Base-by-base conservation (phyloP, 2,329 filamentous ascomycete genomes). In the Pestalotiopsis sp. region DNA sequence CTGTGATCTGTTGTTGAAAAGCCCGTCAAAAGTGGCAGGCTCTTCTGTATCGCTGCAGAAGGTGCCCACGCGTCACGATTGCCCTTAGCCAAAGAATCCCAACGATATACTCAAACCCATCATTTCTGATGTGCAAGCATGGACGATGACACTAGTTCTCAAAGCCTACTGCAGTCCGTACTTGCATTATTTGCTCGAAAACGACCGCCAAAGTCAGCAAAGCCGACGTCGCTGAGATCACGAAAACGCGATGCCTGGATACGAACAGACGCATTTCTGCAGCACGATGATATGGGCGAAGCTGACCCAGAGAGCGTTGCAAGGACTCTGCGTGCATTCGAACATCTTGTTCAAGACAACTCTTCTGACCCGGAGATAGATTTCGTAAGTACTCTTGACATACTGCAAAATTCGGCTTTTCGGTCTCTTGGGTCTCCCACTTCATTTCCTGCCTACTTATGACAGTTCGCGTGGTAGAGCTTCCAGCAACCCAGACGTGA, bases 261-360 rank as follows among this genome's bases (percentile, higher is more conserved):
- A 56, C 72, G 71, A 62, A 73, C 73, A 67, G 72, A 73, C 69
- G 69, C 72, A 69, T 73, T 58, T 71, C 66, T 74, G 69, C 72
- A 73, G 68, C 70, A 67, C 64, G 71, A 73, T 71, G 66, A 70
- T 48, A 63, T 72, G 65, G 66, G 39, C 67, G 72, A 73, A 68
- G 55, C 57, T 62, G 71, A 73, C 68, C 70, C 72, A 30, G 70
- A 73, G 67, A 26, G 66, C 48, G 30, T 73, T 69, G 69, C 67
- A 68, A 71, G 63, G 65, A 70, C 70, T 26, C 67, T 73, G 1
- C 17, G 52, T 9, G 52, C 52, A 9, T 9, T 56, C 3, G 52
- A 56, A 22, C 3, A 9, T 56, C 62, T 39, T 72, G 70, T 73
- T 72, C 71, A 74, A 67, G 30, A 72, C 68, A 72, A 72, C 70